Evolutionary conservation across 2,329 filamentous ascomycete species (phyloP).

Genomic region (Sarocladiaceae sp.): DNA sequence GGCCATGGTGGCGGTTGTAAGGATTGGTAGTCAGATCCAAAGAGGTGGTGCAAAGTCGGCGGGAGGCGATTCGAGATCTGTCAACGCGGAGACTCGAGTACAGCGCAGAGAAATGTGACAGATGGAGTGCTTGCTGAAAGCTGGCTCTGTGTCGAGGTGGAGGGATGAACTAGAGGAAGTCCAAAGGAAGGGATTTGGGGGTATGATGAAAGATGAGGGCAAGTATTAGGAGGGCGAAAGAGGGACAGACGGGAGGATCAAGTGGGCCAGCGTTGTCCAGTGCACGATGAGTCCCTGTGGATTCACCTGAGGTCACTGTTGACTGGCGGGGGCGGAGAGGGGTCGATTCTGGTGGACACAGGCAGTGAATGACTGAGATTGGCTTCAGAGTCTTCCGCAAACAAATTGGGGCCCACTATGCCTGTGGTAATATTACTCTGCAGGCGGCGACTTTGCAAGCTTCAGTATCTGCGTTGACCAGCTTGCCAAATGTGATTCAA

Average conservation of each 20-base stretch:
- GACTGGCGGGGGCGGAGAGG: neutral
- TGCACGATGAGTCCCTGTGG: constrained; percentile 8
- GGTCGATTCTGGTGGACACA: neutral
- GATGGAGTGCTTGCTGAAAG: neutral
- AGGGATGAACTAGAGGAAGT: constrained; percentile 12
- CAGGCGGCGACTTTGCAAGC: neutral
- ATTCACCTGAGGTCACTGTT: neutral
- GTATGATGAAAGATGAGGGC: constrained; percentile 8
- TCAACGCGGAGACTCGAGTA: neutral
- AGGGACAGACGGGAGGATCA: constrained; percentile 5
- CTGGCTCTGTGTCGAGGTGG: neutral
- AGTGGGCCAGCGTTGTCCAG: constrained; percentile 6
- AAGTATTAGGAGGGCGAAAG: constrained; percentile 3
- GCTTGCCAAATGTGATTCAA: no score
- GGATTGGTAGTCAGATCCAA: constrained; percentile 19
- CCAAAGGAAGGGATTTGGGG: constrained; percentile 12
- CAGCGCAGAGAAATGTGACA: neutral
- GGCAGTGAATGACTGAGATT: neutral
- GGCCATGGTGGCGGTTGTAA: constrained; percentile 65
- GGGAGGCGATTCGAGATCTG: neutral
- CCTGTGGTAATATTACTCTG: no score
- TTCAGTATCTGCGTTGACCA: no score
- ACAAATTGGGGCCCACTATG: no score
- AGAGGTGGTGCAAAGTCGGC: constrained; percentile 13
- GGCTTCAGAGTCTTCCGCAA: no score